Base-by-base conservation (phyloP, 2,329 filamentous ascomycete genomes). In the Ceratocystis ficicola region DNA sequence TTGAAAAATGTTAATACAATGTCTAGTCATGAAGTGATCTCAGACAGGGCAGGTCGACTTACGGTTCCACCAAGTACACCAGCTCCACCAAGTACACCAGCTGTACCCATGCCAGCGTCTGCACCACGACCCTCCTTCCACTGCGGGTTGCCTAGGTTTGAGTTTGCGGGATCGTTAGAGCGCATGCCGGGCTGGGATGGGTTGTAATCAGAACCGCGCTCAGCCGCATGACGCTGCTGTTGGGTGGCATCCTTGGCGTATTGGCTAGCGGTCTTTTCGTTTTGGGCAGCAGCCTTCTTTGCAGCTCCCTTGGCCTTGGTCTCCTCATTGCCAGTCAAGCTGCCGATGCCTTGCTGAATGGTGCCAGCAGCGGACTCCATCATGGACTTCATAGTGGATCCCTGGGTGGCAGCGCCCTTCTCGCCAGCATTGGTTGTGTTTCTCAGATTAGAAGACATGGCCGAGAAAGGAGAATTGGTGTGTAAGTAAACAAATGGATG, bases 171-270 rank as follows among this genome's bases (percentile, higher is more conserved):
- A 3, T 36, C 25, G 17, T 17, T 36, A 10, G 10, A 41, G 12
- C 3, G 12, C 55, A 3, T 20, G 28, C 28, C 12, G 84, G 36
- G 73, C 10, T 30, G 5, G 22, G 15, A 7, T 4, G 28, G 28
- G 5, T 36, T 32, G 28, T 30, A n/a, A 12, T n/a, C 72, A 52
- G 87, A 80, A 73, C 96, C 91, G 67, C 77, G 85, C 59, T 94
- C 72, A 76, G 96, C 92, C 17, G 91, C 91, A 73, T 86, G 82
- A 4, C 90, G 89, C 76, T 96, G 90, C 74, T 92, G 86, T 41
- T 82, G 82, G 91, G 71, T 87, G 76, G 3, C 22, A 15, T 52
- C 22, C n/a, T 28, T 52, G 12, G 10, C 83, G 71, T 91, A 78
- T 76, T 92, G 86, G 69, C 80, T 77, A 3, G 85, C 75, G 20